Evolutionary conservation across 345 rosid species (phyloP).

Genomic region (Euphorbia peplus): DNA sequence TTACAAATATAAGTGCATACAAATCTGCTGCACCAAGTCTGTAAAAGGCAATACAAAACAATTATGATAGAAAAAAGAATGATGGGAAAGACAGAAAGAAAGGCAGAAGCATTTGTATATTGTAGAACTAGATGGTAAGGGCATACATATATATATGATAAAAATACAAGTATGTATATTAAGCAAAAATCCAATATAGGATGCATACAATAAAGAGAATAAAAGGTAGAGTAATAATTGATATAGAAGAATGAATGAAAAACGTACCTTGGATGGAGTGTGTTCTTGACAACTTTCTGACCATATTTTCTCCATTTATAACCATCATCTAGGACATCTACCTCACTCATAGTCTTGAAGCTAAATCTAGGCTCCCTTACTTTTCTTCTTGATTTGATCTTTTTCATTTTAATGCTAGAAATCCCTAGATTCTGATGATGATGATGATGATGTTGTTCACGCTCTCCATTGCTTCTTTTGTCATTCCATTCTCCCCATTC

Average conservation of each 20-base stretch:
- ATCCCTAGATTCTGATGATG: conserved; percentile 33
- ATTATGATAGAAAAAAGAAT: conserved; percentile 23
- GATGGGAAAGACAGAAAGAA: conserved; percentile 25
- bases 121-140: background rate
- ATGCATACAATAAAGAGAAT: background rate
- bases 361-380: conserved; percentile 97
- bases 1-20: conserved; percentile 8
- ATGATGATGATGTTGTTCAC: conserved; percentile 23
- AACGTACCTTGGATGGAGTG: conserved; percentile 89
- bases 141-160: conserved; percentile 32
- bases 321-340: conserved; percentile 96
- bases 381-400: conserved; percentile 74
- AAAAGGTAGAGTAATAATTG: too few relatives aligned
- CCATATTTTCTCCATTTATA: conserved; percentile 99
- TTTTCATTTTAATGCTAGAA: conserved; percentile 72
- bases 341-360: conserved; percentile 95
- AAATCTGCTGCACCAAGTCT: conserved; percentile 31
- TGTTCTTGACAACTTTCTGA: conserved; percentile 98
- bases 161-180: too few relatives aligned
- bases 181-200: conserved; percentile 13
- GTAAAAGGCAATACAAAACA: conserved; percentile 27
- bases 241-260: too few relatives aligned
- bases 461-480: conserved; percentile 39
- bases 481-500: conserved; percentile 53
- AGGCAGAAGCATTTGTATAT: too few relatives aligned